phyloP scores from a whole-genome alignment of 2,329 filamentous ascomycete genomes.

The Dryadomyces quercus-mongolicae region DNA sequence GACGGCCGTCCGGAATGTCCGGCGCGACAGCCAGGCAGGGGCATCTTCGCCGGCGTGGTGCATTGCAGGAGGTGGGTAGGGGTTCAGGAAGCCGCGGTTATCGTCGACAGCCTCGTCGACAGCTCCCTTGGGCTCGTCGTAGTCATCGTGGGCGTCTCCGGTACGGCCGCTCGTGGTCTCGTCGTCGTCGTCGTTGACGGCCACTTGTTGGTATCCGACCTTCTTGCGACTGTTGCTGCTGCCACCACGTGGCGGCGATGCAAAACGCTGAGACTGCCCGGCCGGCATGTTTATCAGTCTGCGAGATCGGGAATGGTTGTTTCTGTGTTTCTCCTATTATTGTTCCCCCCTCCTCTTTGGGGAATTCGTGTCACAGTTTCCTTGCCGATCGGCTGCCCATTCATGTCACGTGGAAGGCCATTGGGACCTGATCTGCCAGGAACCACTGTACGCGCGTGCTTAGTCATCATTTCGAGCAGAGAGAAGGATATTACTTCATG shows the following conservation, averaged over 20 bases:
- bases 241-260: too few species aligned
- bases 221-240: neutral
- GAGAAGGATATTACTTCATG: too few species aligned
- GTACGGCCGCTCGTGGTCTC: too few species aligned
- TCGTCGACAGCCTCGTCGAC: constrained; percentile 4
- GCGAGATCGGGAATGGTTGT: neutral
- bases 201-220: constrained; percentile 7
- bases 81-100: constrained; percentile 4
- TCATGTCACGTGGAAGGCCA: too few species aligned
- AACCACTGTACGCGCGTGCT: too few species aligned
- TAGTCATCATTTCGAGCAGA: too few species aligned
- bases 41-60: constrained; percentile 2
- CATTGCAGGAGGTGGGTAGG: neutral
- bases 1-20: constrained; percentile 9
- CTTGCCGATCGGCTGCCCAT: too few species aligned
- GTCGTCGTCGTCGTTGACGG: neutral
- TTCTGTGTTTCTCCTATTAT: neutral
- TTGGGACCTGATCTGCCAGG: too few species aligned
- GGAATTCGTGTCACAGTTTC: neutral
- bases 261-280: neutral
- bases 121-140: constrained; percentile 1
- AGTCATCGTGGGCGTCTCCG: too few species aligned
- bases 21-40: constrained; percentile 6
- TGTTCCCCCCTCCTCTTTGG: neutral
- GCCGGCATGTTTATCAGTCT: neutral